Evolutionary conservation across 2,329 filamentous ascomycete genomes (phyloP), one percentile per base, ranked within the genome.

Genomic region (Scleromitrula shiraiana): DNA sequence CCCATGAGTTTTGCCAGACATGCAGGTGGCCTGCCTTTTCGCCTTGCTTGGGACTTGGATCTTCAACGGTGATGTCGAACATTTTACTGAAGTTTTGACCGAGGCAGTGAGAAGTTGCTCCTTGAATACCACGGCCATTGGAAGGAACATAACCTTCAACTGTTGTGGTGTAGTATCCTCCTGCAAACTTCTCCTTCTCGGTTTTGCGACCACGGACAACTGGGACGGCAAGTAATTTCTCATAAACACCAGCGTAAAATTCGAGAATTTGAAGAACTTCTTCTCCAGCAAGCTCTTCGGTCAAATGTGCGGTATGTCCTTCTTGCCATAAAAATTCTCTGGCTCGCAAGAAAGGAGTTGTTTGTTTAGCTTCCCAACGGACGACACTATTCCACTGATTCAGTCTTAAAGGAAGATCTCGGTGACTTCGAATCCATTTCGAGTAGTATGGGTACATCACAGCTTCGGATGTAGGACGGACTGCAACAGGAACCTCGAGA

Each of bases 1-100:
- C 93, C 93, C 93, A 98, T 12, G 89, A 96, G 74, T 98, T 98
- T 68, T 98, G 93, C 90, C 91, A 97, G 49, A 97, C 90, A 64
- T 91, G 73, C 49, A 96, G 72, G 62, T 88, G 83, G 58, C 83
- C 77, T 56, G 86, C 85, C 70, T 87, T 85, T 67, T 93, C 80
- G 41, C 78, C 82, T 39, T 76, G 73, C 62, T 82, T 82, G 42
- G 76, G 77, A 51, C 75, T 74, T 20, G 93, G 93, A 64, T 98
- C 90, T 68, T 98, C 91, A 24, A 98, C 88, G 0, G 85, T 95
- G 66, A 98, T 97, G 67, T 93, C 85, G 66, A 97, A 98, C 90
- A 98, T 98, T 71, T 94, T 96, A 67, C 85, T 90, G 71, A 98
- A 98, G 72, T 98, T 96, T 70, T 98, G 93, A 45, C 93, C 93